Conservation (phyloP, 305 asterid genomes). For the Caryopteris hybrid region DNA sequence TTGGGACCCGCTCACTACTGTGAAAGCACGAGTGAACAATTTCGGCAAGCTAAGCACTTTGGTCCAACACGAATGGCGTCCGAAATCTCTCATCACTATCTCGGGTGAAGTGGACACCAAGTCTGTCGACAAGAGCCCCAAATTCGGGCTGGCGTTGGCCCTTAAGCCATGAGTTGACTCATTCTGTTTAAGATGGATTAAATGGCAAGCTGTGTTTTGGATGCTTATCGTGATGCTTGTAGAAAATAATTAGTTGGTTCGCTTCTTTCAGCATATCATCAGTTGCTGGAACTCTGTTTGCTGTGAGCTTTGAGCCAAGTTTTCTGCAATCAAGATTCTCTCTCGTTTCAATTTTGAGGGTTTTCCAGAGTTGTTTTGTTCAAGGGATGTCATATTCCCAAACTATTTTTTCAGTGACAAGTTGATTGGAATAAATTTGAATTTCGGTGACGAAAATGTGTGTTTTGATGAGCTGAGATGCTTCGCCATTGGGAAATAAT, state of each 20-base stretch:
- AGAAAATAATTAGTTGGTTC: constrained; percentile 15
- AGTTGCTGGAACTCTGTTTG: not conserved
- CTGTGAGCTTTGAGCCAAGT: constrained; percentile 10
- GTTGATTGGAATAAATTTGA: not conserved
- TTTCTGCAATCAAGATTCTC: constrained; percentile 14
- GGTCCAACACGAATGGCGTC: constrained; percentile 70
- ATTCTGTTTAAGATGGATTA: not conserved
- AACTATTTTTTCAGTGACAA: constrained; percentile 1
- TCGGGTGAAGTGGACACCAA: constrained; percentile 58
- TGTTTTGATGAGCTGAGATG: too few relatives aligned
- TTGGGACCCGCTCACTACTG: constrained; percentile 51
- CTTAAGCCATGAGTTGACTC: constrained; percentile 39
- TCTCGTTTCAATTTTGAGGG: not conserved
- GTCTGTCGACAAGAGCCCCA: constrained; percentile 50
- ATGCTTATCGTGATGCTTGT: constrained; percentile 12
- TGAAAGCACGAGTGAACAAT: constrained; percentile 54
- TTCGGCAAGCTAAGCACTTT: constrained; percentile 47
- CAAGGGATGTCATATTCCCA: not conserved
- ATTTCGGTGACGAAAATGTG: too few relatives aligned
- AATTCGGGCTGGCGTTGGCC: constrained; percentile 61
- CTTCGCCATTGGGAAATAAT: too few relatives aligned
- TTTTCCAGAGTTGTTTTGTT: not conserved
- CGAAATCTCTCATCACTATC: constrained; percentile 49
- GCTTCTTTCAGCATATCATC: too few relatives aligned
- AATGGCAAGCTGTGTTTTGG: not conserved